A percentile compares a stretch with the other conserved stretches of the same genome.
phyloP scores from a whole-genome alignment of 2,329 filamentous ascomycete genomes.

The Aspergillus floridensis region DNA sequence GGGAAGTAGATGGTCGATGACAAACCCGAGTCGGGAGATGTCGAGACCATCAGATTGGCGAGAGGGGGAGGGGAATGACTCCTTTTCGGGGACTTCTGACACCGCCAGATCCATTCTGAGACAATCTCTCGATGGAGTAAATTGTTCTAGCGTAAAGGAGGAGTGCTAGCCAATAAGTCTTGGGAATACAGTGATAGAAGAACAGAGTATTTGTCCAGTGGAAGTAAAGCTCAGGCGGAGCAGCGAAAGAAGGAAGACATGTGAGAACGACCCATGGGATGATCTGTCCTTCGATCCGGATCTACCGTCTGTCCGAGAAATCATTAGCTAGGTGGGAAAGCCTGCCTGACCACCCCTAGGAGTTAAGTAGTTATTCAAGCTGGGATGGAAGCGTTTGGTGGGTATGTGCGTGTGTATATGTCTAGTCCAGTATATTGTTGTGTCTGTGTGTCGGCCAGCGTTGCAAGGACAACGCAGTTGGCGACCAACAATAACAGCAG shows the following conservation, averaged over 20 bases:
- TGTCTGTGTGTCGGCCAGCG: background rate
- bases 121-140: background rate
- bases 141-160: background rate
- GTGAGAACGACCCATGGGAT: background rate
- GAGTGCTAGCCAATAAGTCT: background rate
- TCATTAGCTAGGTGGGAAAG: no score
- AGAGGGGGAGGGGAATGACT: background rate
- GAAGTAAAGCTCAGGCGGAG: background rate
- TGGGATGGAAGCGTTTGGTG: no score
- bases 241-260: background rate
- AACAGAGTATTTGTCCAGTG: background rate
- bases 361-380: no score
- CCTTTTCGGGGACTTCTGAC: background rate
- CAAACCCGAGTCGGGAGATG: background rate
- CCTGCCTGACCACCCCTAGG: no score
- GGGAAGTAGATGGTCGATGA: background rate
- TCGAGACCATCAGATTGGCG: background rate
- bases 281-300: background rate
- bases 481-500: background rate
- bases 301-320: background rate
- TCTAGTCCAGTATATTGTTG: background rate
- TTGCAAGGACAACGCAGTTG: constrained; percentile 12
- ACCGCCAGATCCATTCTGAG: constrained; percentile 1
- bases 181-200: background rate
- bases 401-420: no score